Base-by-base conservation (phyloP, 257 asterid species). In the Scutellaria barbata region DNA sequence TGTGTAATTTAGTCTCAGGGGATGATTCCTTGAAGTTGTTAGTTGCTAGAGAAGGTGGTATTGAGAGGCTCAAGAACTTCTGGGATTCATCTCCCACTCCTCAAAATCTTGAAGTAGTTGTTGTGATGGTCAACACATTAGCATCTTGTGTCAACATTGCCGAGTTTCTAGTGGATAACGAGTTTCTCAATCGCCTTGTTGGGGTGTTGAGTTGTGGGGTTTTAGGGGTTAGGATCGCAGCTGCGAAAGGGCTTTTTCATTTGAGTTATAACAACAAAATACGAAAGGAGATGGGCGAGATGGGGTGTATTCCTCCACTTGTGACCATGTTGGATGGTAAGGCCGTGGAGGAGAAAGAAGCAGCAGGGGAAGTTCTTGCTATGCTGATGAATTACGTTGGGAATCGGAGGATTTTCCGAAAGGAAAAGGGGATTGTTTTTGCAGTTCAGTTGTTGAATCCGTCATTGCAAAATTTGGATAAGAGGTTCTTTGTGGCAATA, bases 241-340 rank as follows among this genome's bases (percentile, higher is more conserved):
- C 97, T 10, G 95, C 96, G 0, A 78, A 79, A 54, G 85, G 90
- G 0, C 62, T 89, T 6, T 88, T 54, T 2, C 88, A 89, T 77
- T 81, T 90, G 50, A 90, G 84, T 25, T 81, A 85, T 81, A 82
- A 41, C 55, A 71, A 73, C 0, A 90, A 84, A 69, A 81, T 83
- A 17, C 84, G 89, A 6, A 93, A 84, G 69, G 97, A 93, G 64
- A 69, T 91, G 63, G 97, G 98, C 0, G 96, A 90, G 74, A 76
- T 84, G 51, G 97, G 96, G 17, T 85, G 96, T 76, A 79, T 94
- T 69, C 55, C 86, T 0, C 72, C 72, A 3, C 76, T 93, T 8
- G 88, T 88, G 40, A 82, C 75, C 33, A 84, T 89, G 91, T 52
- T 88, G 12, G 99, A 94, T 30, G 92, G 96, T 6, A 94, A 94